phyloP scores from a whole-genome alignment of 176 grass and related monocot species.

The Lolium perenne region DNA sequence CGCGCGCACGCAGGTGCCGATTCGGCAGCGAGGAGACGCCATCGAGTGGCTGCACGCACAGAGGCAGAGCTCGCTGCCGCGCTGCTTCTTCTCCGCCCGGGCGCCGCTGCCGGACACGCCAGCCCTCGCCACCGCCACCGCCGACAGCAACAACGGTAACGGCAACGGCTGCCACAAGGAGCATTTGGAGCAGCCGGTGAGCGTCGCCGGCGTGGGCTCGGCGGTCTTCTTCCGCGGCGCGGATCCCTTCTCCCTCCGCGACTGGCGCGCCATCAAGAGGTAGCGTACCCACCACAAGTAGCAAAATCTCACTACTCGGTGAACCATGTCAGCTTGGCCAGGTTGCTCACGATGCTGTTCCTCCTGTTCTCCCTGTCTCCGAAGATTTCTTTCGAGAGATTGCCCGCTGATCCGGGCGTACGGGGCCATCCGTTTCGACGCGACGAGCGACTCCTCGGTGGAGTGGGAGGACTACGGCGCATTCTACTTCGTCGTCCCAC shows the following conservation, averaged over 20 bases:
- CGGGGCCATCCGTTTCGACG: slow-evolving; percentile 91
- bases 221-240: slow-evolving; percentile 77
- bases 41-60: slow-evolving; percentile 89
- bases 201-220: slow-evolving; percentile 81
- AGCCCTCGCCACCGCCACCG: neutral
- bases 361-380: neutral
- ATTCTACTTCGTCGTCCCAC: slow-evolving; percentile 90
- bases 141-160: slow-evolving; percentile 16
- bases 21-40: slow-evolving; percentile 74
- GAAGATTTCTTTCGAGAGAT: slow-evolving; percentile 80
- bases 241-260: slow-evolving; percentile 57
- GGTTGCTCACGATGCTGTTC: neutral
- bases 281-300: neutral
- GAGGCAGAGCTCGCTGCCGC: slow-evolving; percentile 53
- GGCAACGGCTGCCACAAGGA: slow-evolving; percentile 31
- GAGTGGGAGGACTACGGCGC: slow-evolving; percentile 90
- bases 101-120: slow-evolving; percentile 35
- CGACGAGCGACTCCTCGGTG: slow-evolving; percentile 45
- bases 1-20: slow-evolving; percentile 59
- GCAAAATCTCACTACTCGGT: neutral
- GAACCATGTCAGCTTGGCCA: neutral
- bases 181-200: slow-evolving; percentile 46
- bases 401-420: slow-evolving; percentile 84
- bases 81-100: slow-evolving; percentile 85
- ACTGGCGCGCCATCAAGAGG: slow-evolving; percentile 91